Conservation (phyloP, 176 grass and related monocot genomes). For the Cenchrus fungigraminus region DNA sequence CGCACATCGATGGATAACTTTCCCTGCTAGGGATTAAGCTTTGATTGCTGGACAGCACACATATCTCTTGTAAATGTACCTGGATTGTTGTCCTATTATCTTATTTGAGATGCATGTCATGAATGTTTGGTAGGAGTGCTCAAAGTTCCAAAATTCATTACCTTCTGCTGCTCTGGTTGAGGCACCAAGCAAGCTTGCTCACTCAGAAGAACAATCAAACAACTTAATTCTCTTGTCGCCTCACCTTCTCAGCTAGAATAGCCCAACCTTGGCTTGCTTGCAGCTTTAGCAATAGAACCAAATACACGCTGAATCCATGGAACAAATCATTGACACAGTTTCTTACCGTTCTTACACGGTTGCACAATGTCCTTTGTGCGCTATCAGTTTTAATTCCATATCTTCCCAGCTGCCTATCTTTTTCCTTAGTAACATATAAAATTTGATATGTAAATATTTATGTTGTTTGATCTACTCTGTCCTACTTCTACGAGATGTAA, state of each 20-base stretch:
- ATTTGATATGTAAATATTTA: not conserved
- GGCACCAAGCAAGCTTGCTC: too few species aligned
- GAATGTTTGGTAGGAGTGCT: not conserved
- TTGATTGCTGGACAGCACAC: not conserved
- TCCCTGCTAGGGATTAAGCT: not conserved
- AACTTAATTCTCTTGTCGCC: not conserved
- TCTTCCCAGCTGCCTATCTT: not conserved
- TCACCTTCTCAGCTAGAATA: not conserved
- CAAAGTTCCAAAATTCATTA: not conserved
- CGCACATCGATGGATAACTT: not conserved
- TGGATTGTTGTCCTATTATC: not conserved
- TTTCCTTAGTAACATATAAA: not conserved
- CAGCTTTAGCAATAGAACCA: not conserved
- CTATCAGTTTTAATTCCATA: not conserved
- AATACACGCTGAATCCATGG: not conserved
- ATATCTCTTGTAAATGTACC: not conserved
- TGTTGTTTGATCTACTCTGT: not conserved
- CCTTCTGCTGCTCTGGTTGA: not conserved
- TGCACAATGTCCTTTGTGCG: not conserved
- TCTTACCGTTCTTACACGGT: not conserved
- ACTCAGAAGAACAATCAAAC: not conserved
- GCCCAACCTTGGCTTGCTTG: too few species aligned
- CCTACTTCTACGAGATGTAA: not conserved
- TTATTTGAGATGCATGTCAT: not conserved
- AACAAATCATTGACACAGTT: not conserved